Conservation (phyloP, 2,329 filamentous ascomycete species). For the Pseudocercospora pini-densiflorae region DNA sequence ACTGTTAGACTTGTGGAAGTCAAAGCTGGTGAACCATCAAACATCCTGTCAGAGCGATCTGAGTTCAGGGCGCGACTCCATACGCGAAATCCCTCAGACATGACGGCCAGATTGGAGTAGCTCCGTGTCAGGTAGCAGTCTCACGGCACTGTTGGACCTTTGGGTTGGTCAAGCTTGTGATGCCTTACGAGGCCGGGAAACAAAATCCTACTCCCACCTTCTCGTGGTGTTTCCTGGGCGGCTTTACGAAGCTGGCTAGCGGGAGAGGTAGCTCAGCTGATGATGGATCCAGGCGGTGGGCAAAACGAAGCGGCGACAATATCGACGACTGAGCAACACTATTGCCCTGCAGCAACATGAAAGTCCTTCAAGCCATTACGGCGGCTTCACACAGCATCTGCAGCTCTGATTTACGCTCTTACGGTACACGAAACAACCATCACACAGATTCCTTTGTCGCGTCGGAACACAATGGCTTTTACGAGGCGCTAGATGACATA, state of each 20-base stretch:
- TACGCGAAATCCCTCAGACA: background rate
- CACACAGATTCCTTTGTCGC: background rate
- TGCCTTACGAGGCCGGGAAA: background rate
- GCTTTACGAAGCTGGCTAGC: conserved; percentile 18
- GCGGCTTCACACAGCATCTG: background rate
- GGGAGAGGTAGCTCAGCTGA: conserved; percentile 9
- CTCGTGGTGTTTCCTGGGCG: conserved; percentile 16
- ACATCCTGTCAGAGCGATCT: conserved; percentile 12
- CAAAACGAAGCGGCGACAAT: background rate
- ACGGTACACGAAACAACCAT: background rate
- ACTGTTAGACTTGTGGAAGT: conserved; percentile 4
- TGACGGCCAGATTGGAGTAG: background rate
- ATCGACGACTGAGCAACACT: background rate
- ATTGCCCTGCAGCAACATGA: background rate
- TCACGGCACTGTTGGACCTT: conserved; percentile 2
- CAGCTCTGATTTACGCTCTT: background rate
- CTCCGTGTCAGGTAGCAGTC: background rate
- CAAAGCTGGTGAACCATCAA: background rate
- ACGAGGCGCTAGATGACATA: background rate
- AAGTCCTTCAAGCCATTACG: background rate
- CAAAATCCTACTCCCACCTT: conserved; percentile 15
- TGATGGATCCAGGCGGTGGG: background rate
- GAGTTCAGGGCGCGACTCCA: background rate
- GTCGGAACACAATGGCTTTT: background rate
- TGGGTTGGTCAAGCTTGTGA: background rate